These are phyloP conservation scores for Hirschfeldia incana DNA, from an alignment of 345 rosid genomes.

Conservation along the genomic window DNA sequence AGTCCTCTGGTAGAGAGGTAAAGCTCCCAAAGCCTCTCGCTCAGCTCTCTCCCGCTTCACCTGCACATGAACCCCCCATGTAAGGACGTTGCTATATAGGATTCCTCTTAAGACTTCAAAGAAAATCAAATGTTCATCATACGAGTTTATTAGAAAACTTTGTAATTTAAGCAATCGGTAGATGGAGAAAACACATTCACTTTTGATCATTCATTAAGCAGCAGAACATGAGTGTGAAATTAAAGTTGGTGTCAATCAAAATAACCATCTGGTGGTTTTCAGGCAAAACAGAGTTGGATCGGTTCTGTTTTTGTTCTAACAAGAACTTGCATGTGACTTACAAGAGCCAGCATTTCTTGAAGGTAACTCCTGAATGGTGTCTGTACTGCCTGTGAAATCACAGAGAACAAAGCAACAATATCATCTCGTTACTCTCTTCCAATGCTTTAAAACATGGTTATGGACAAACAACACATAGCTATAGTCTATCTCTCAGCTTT, in stretches of 20 bases:
- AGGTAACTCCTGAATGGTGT: slow-evolving; percentile 86
- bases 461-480: not conserved
- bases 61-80: slow-evolving; percentile 30
- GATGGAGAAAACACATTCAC: not conserved
- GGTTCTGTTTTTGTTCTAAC: not conserved
- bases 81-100: not conserved
- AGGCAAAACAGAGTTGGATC: not conserved
- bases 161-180: not conserved
- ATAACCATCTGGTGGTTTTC: not conserved
- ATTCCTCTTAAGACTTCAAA: not conserved
- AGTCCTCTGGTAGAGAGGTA: slow-evolving; percentile 83
- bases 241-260: not conserved
- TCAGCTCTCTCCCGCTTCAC: slow-evolving; percentile 82
- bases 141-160: not conserved
- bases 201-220: not conserved
- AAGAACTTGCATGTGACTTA: slow-evolving; percentile 44
- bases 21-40: slow-evolving; percentile 87
- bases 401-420: not conserved
- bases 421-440: not conserved
- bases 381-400: slow-evolving; percentile 59
- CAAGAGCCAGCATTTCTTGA: slow-evolving; percentile 80
- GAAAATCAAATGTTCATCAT: not conserved
- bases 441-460: not conserved
- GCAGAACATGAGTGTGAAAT: not conserved
- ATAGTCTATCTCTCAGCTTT: not conserved